Evolutionary conservation across 169 alveolate species (phyloP).

Genomic region (Plasmodium chabaudi): DNA sequence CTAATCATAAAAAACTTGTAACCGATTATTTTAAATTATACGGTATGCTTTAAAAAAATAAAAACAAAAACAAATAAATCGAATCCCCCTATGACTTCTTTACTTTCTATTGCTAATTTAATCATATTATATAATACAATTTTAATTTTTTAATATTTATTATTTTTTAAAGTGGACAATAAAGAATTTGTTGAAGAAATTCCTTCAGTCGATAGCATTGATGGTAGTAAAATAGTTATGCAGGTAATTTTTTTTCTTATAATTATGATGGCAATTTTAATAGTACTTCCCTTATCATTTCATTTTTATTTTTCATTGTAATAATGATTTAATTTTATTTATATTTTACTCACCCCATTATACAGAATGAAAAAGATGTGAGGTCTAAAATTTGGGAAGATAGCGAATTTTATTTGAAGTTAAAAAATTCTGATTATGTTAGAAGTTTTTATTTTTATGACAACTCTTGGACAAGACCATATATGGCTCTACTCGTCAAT

Average conservation of each 20-base stretch:
- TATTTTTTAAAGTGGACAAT: slow-evolving; percentile 33
- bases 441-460: slow-evolving; percentile 73
- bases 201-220: slow-evolving; percentile 61
- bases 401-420: slow-evolving; percentile 54
- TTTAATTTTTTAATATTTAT: neutral
- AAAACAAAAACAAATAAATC: neutral
- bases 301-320: neutral
- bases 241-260: slow-evolving; percentile 20
- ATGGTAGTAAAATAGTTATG: slow-evolving; percentile 49
- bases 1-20: slow-evolving; percentile 51
- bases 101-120: too few relatives aligned
- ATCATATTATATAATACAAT: neutral
- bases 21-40: slow-evolving; percentile 60
- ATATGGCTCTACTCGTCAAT: slow-evolving; percentile 64
- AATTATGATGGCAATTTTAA: too few relatives aligned
- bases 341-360: neutral
- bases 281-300: neutral
- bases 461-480: slow-evolving; percentile 73
- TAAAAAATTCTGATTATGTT: slow-evolving; percentile 52
- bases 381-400: slow-evolving; percentile 73
- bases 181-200: slow-evolving; percentile 68
- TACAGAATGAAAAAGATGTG: slow-evolving; percentile 59
- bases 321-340: slow-evolving; percentile 4
- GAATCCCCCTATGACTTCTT: too few relatives aligned
- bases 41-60: slow-evolving; percentile 28